phyloP scores from a whole-genome alignment of 139 green algal species.

The Ettlia oleoabundans region DNA sequence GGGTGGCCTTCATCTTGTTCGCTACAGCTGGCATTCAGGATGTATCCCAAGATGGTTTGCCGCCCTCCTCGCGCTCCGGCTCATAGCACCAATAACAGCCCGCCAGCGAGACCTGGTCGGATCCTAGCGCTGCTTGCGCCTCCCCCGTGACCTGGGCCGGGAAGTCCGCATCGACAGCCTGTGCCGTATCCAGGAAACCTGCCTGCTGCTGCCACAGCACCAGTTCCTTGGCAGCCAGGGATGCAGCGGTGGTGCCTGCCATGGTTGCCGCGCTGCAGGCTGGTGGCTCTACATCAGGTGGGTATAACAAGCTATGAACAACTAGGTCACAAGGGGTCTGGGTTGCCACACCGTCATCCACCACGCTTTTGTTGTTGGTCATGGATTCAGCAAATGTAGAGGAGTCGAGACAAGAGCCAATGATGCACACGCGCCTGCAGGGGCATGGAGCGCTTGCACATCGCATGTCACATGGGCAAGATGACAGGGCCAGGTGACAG shows the following conservation, averaged over 20 bases:
- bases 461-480: neutral
- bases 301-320: constrained; percentile 31
- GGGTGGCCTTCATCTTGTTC: too few species aligned
- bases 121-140: constrained; percentile 1
- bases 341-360: neutral
- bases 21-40: too few species aligned
- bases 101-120: neutral
- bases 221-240: constrained; percentile 22
- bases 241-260: constrained; percentile 22
- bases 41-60: neutral
- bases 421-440: constrained; percentile 1
- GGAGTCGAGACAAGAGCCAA: constrained; percentile 23
- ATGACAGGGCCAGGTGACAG: neutral
- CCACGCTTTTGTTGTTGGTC: neutral
- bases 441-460: neutral
- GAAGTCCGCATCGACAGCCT: constrained; percentile 6
- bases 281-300: neutral
- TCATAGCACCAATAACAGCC: constrained; percentile 25
- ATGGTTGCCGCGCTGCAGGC: neutral
- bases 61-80: constrained; percentile 6
- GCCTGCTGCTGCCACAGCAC: constrained; percentile 43
- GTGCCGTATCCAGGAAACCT: neutral
- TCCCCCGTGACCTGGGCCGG: constrained; percentile 6
- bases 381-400: neutral
- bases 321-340: constrained; percentile 15